Percentiles rank a stretch among this genome's conserved stretches.
Evolutionary conservation across 208 protist genomes (phyloP).

Genomic region (Trypanosoma brucei): DNA sequence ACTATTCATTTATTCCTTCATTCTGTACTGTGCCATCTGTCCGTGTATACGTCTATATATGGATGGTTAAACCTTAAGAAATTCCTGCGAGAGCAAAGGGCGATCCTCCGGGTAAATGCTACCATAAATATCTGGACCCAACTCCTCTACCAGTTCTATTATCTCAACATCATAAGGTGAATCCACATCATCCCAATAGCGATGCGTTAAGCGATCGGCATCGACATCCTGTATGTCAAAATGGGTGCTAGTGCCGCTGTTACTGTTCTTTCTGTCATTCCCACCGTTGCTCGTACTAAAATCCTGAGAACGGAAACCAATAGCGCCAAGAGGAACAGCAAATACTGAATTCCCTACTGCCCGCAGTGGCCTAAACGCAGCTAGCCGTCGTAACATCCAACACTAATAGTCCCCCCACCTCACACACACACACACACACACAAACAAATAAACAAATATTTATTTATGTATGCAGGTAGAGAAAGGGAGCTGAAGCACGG

Average conservation of each 20-base stretch:
- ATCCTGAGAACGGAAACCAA: background rate
- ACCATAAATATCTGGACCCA: slow-evolving; percentile 5
- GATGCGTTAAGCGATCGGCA: slow-evolving; percentile 63
- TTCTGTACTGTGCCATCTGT: no score
- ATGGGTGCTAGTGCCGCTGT: slow-evolving; percentile 18
- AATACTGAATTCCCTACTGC: slow-evolving; percentile 4
- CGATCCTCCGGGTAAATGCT: slow-evolving; percentile 9
- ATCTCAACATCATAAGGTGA: slow-evolving; percentile 32
- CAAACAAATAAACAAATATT: no score
- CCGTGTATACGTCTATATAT: no score
- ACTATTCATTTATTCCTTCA: no score
- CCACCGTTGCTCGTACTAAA: background rate
- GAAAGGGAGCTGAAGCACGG: no score
- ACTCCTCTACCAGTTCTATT: slow-evolving; percentile 22
- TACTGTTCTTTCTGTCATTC: slow-evolving; percentile 12
- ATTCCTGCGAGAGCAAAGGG: slow-evolving; percentile 12
- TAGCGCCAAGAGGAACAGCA: background rate
- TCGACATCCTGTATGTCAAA: slow-evolving; percentile 83
- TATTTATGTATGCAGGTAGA: no score
- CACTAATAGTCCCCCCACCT: no score
- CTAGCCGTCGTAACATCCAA: no score
- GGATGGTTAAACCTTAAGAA: background rate
- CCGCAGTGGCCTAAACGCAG: background rate
- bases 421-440: no score
- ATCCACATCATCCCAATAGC: slow-evolving; percentile 62